Conservation (phyloP, 2,329 filamentous ascomycete species). For the Domatiomyces globalis region DNA sequence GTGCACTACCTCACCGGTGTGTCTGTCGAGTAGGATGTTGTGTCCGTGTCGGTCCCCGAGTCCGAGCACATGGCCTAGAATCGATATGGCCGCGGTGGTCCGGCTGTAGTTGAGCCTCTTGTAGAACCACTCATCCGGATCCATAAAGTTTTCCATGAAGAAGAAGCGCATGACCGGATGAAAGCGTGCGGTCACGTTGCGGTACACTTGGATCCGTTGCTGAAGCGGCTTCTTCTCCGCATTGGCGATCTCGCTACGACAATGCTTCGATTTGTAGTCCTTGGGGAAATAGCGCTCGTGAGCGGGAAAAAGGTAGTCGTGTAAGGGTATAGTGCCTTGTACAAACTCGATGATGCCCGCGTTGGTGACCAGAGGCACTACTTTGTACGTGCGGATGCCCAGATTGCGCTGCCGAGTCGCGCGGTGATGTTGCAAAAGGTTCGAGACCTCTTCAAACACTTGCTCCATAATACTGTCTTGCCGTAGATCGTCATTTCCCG, state of each 20-base stretch:
- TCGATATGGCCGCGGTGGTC: slow-evolving; percentile 86
- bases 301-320: slow-evolving; percentile 82
- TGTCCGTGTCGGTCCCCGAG: slow-evolving; percentile 90
- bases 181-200: slow-evolving; percentile 65
- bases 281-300: slow-evolving; percentile 76
- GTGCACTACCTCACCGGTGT: slow-evolving; percentile 85
- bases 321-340: slow-evolving; percentile 76
- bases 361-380: slow-evolving; percentile 69
- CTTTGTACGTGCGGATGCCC: slow-evolving; percentile 91
- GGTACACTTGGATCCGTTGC: slow-evolving; percentile 58
- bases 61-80: slow-evolving; percentile 83
- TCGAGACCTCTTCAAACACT: slow-evolving; percentile 91
- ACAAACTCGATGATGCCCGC: slow-evolving; percentile 97
- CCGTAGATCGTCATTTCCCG: slow-evolving; percentile 85
- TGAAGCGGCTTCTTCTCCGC: slow-evolving; percentile 58
- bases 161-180: slow-evolving; percentile 93
- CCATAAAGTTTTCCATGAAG: slow-evolving; percentile 85
- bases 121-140: slow-evolving; percentile 92
- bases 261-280: slow-evolving; percentile 61
- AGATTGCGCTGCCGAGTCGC: slow-evolving; percentile 77
- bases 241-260: slow-evolving; percentile 63
- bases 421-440: slow-evolving; percentile 71
- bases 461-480: slow-evolving; percentile 99
- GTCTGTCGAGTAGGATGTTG: slow-evolving; percentile 85
- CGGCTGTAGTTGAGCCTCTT: slow-evolving; percentile 81